Conservation (phyloP, 1,139 yeast genomes). For the Kurtzmaniella natalensis region DNA sequence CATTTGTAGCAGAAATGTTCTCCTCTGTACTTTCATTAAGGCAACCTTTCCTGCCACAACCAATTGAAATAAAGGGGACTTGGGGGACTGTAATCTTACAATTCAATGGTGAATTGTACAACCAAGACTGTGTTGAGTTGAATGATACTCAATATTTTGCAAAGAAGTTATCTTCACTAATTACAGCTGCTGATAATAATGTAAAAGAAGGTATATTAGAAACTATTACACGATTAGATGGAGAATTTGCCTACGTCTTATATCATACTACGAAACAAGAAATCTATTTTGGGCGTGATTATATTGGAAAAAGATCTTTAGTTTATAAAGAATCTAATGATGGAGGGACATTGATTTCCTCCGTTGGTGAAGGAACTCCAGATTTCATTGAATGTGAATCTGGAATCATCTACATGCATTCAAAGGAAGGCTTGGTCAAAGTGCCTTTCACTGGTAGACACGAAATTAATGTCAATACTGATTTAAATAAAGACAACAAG, state of each 20-base stretch:
- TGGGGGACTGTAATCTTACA: slow-evolving; percentile 41
- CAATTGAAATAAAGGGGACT: slow-evolving; percentile 22
- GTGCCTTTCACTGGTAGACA: not conserved
- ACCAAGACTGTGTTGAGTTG: slow-evolving; percentile 38
- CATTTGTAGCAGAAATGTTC: slow-evolving; percentile 30
- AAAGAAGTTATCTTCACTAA: slow-evolving; percentile 14
- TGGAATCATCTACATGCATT: slow-evolving; percentile 44
- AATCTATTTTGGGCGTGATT: slow-evolving; percentile 80
- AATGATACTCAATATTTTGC: slow-evolving; percentile 34
- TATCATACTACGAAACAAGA: slow-evolving; percentile 31
- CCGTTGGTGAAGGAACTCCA: slow-evolving; percentile 23
- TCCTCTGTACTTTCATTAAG: slow-evolving; percentile 79
- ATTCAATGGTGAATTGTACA: slow-evolving; percentile 88
- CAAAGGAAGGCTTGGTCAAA: not conserved
- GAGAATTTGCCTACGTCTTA: slow-evolving; percentile 76
- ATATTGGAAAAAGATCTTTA: slow-evolving; percentile 76
- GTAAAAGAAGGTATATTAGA: slow-evolving; percentile 22
- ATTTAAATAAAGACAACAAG: not conserved
- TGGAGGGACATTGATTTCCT: slow-evolving; percentile 42
- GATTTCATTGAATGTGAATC: slow-evolving; percentile 49
- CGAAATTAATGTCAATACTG: not conserved
- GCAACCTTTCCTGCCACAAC: slow-evolving; percentile 74
- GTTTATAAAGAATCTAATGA: slow-evolving; percentile 28
- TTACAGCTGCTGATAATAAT: not conserved
- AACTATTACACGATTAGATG: slow-evolving; percentile 46